phyloP scores from a whole-genome alignment of 1,284 basidiomycete genomes.

The Sporisorium sorghi region DNA sequence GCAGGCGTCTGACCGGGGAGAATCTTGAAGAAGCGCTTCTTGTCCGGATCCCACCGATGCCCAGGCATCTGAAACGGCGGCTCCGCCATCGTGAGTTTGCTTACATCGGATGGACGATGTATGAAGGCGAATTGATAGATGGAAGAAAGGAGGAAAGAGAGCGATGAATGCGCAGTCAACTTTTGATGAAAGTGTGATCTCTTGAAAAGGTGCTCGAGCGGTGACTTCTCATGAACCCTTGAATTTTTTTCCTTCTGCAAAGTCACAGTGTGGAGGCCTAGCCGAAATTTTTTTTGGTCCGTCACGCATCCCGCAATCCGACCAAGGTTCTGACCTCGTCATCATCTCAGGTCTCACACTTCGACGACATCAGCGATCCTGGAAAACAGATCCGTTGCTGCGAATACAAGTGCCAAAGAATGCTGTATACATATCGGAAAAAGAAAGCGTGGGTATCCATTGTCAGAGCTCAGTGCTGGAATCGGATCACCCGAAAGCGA shows the following conservation, averaged over 20 bases:
- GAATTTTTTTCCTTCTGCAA: background rate
- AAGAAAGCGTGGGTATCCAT: constrained; percentile 1
- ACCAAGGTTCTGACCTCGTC: background rate
- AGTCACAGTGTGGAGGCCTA: constrained; percentile 13
- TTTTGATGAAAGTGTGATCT: background rate
- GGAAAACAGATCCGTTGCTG: background rate
- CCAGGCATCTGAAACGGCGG: constrained; percentile 48
- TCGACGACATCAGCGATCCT: background rate
- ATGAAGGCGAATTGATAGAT: background rate
- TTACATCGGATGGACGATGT: background rate
- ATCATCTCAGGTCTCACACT: background rate
- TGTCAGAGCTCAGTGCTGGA: background rate
- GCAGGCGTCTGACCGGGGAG: constrained; percentile 4
- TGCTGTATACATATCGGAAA: background rate
- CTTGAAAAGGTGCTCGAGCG: background rate
- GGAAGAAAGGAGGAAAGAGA: background rate
- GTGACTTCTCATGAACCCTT: constrained; percentile 2
- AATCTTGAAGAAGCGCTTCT: constrained; percentile 53
- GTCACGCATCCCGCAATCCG: constrained; percentile 17
- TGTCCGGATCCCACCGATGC: constrained; percentile 41
- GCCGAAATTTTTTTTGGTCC: background rate
- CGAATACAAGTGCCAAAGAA: background rate
- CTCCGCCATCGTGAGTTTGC: constrained; percentile 24
- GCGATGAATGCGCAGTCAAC: background rate
- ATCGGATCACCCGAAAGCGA: background rate